Evolutionary conservation across 1,284 basidiomycete genomes (phyloP), one percentile per base, ranked within the genome.

Genomic region (Sporisorium iseilematis-ciliati): DNA sequence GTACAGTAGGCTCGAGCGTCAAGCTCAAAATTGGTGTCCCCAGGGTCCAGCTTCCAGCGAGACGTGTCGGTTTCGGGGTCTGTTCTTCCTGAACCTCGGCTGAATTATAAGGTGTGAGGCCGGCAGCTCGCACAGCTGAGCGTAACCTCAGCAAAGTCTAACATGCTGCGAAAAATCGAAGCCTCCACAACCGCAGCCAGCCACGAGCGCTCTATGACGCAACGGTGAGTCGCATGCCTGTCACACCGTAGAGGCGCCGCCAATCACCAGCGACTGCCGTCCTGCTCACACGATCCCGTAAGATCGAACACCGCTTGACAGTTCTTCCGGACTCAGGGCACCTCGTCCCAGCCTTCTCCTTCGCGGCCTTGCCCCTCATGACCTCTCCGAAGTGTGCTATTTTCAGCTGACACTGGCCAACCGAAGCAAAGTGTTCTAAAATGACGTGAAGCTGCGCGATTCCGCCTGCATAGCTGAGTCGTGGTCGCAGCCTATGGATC

Each of bases 361-460:
- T 7, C n/a, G 7, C 1, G 1, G 25, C 31, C 31, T 18, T 49
- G 18, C 23, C 11, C 12, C 42, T 43, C 12, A 4, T 1, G 29
- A 10, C 8, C 26, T 48, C 20, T 33, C 18, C 23, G 7, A 12
- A 18, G 23, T 7, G 10, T 63, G 56, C 67, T 64, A 70, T 70
- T 64, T 64, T 64, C 25, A 23, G 40, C 29, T 11, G 20, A 21
- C 35, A 6, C 26, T 4, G 5, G 14, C 23, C 49, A 48, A 35
- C 40, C 23, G 25, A 29, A 1, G 25, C 26, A 4, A 5, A 33
- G 10, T 20, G 42, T 23, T 26, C 16, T 2, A 4, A 21, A 26
- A 71, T 71, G 68, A 71, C 68, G 68, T 65, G 63, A 62, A 62
- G 68, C 58, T 57, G 68, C 66, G 23, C 62, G 25, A 12, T 55